These are phyloP conservation scores for Cryptococcus wingfieldii DNA, from an alignment of 1,284 basidiomycete species.

Conservation along the genomic window DNA sequence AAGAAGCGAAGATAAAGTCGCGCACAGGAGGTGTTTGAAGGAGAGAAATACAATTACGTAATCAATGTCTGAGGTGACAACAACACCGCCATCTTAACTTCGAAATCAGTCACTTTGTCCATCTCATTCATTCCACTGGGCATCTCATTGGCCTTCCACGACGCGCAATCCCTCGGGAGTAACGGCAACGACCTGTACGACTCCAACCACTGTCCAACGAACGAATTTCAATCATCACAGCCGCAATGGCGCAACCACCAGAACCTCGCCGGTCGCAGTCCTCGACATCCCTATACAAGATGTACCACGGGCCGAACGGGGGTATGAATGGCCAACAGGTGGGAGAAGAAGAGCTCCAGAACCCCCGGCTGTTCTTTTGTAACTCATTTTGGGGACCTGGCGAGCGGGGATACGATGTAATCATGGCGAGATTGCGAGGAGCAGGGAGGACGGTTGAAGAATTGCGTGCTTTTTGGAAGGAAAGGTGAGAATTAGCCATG, in stretches of 20 bases:
- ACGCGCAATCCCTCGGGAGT: too few species aligned
- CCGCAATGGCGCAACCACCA: constrained; percentile 9
- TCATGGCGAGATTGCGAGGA: constrained; percentile 81
- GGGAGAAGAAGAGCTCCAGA: constrained; percentile 27
- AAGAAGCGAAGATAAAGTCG: too few species aligned
- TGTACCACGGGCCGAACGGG: constrained; percentile 37
- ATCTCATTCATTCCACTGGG: too few species aligned
- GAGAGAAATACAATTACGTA: too few species aligned
- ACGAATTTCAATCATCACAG: neutral
- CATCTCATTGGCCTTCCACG: too few species aligned
- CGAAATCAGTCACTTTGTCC: too few species aligned
- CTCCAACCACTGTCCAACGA: too few species aligned
- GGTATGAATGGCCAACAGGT: constrained; percentile 1
- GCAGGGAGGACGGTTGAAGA: constrained; percentile 86
- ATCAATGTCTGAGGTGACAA: too few species aligned
- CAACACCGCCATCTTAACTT: too few species aligned
- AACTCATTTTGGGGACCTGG: constrained; percentile 91
- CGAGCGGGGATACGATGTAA: constrained; percentile 83
- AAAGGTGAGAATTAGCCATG: constrained; percentile 59
- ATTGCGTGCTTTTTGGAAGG: constrained; percentile 78
- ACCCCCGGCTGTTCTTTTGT: constrained; percentile 70
- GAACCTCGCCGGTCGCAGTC: constrained; percentile 43
- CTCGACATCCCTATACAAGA: constrained; percentile 41
- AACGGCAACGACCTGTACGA: too few species aligned
- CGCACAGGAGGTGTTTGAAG: too few species aligned